Base-by-base conservation (phyloP, 257 asterid genomes). In the Knoxia roxburghii region DNA sequence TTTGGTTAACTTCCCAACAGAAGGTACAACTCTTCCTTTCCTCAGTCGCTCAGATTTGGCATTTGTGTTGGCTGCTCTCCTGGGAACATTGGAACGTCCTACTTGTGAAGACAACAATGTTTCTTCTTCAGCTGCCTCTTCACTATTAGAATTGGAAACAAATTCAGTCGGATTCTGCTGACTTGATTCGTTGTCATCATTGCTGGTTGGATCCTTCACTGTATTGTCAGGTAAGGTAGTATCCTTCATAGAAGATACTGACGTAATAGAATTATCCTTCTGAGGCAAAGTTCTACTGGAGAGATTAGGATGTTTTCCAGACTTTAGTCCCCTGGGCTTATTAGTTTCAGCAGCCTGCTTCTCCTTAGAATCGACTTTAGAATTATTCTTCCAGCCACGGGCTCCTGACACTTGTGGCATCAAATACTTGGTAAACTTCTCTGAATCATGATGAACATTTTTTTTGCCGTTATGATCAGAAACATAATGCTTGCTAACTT, bases 401-500 rank as follows among this genome's bases (percentile, higher is more conserved):
- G 89, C 68, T 24, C 89, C 89, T 62, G 86, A 59, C 74, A 81
- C 96, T 75, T 79, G 91, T 51, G 92, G 95, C 73, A 60, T 64
- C 78, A 83, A 68, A 76, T 48, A 74, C 63, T 84, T 88, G 14
- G 95, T 65, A 61, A 84, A 68, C 69, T 85, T 88, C 40, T 69
- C 86, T 13, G 91, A 81, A 78, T 84, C 95, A 64, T 73, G 77
- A 8, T 85, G 78, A 62, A 73, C 72, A 40, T 64, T 80, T 62
- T 78, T 70, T 80, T 81, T 85, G 67, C 74, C 56, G 69, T 60
- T 75, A 76, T 67, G 68, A 55, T 88, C 94, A 50, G 96, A 85
- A 75, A 74, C 90, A 54, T 86, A 88, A 73, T 94, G 97, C 72
- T 94, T 88, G 90, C 95, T 88, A 37, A 94, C 97, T 35, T 94